These are phyloP conservation scores for Theobroma cacao DNA, from an alignment of 345 rosid species.

Conservation along the genomic window DNA sequence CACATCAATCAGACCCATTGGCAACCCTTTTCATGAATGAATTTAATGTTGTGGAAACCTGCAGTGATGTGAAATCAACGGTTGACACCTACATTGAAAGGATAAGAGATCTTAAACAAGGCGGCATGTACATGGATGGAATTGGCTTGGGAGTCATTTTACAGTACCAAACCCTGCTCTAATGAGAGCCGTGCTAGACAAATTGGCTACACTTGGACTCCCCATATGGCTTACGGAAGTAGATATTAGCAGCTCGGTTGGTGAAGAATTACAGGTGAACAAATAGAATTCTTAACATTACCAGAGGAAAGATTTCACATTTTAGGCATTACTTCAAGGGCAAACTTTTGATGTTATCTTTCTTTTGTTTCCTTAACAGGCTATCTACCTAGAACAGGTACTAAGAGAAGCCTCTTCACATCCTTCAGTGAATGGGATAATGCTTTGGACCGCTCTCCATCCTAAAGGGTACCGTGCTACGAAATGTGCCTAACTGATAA, in stretches of 20 bases:
- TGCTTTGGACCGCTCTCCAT: slow-evolving; percentile 85
- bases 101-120: slow-evolving; percentile 49
- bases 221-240: slow-evolving; percentile 92
- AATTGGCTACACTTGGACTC: slow-evolving; percentile 58
- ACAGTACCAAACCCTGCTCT: slow-evolving; percentile 60
- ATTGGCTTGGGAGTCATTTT: slow-evolving; percentile 78
- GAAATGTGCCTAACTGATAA: slow-evolving; percentile 75
- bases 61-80: slow-evolving; percentile 61
- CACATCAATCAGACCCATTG: slow-evolving; percentile 56
- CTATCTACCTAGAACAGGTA: slow-evolving; percentile 62
- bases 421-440: slow-evolving; percentile 75
- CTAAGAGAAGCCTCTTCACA: slow-evolving; percentile 87
- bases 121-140: slow-evolving; percentile 60
- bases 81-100: slow-evolving; percentile 60
- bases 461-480: slow-evolving; percentile 77
- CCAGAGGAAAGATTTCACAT: background rate
- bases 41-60: slow-evolving; percentile 80
- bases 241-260: slow-evolving; percentile 51
- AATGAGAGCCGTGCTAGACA: slow-evolving; percentile 70
- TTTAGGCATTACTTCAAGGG: background rate
- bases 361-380: slow-evolving; percentile 31
- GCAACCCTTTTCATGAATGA: slow-evolving; percentile 82
- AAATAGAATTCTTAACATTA: background rate
- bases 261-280: slow-evolving; percentile 50
- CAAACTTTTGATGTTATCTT: background rate